Base-by-base conservation (phyloP, 2,329 filamentous ascomycete genomes). In the Monosporascus sp. region DNA sequence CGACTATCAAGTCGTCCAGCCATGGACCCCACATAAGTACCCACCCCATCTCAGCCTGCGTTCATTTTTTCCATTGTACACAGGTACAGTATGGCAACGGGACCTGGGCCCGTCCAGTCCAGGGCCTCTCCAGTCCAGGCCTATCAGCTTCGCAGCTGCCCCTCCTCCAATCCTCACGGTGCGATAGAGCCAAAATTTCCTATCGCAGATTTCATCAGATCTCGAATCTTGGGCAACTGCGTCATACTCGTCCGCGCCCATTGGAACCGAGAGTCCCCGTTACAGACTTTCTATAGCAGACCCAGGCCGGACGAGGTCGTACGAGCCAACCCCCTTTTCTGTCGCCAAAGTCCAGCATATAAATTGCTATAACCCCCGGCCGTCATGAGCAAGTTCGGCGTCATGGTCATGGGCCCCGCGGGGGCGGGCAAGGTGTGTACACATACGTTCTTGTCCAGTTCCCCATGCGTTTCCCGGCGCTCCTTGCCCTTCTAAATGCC, bases 381-480 rank as follows among this genome's bases (percentile, higher is more conserved):
- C 67, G 75, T 54, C 60, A 96, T 95, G 90, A 93, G 89, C 73
- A 96, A 97, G 73, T 97, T 92, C 69, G 94, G 94, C 50, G 86
- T 90, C 60, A 86, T 97, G 73, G 87, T 97, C 56, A 96, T 97
- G 88, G 94, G 94, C 70, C 94, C 93, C 55, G 93, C 94, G 20
- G 94, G 92, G 61, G 92, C 91, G 22, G 94, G 94, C 74, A 99
- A 96, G 81, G 85, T 87, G 72, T 60, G 75, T 27, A 52, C 50
- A 35, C 50, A 20, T 54, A 44, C 49, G 43, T 56, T 62, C 55
- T 56, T 38, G 48, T 24, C 27, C 24, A 38, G 43, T 52, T 56
- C 14, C n/a, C 31, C 17, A 18, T n/a, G 1, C 41, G 8, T 37
- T 5, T 17, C 24, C 46, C n/a, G 39, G 49, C 49, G 15, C 27